Conservation (phyloP, 192 early-diverging fungal species). For the Backusella tarrabulga region DNA sequence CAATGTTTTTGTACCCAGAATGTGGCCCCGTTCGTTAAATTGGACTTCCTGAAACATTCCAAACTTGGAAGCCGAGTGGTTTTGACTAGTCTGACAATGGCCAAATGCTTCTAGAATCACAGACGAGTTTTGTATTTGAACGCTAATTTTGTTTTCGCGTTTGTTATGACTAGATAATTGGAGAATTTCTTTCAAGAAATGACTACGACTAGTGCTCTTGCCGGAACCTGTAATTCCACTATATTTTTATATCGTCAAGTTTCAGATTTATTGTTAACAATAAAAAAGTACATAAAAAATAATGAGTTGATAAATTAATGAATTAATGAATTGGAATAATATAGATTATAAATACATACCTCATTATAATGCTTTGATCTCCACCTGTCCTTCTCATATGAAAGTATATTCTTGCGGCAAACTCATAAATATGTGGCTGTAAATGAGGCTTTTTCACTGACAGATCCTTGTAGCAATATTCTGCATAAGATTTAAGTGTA, state of each 20-base stretch:
- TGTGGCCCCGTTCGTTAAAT: constrained; percentile 78
- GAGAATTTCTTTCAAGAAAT: constrained; percentile 71
- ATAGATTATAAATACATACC: constrained; percentile 34
- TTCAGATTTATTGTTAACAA: constrained; percentile 3
- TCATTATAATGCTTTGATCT: constrained; percentile 71
- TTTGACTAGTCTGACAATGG: constrained; percentile 61
- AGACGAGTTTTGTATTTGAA: constrained; percentile 69
- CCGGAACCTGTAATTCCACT: constrained; percentile 88
- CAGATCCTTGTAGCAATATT: constrained; percentile 46
- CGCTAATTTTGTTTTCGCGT: constrained; percentile 70
- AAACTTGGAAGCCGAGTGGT: constrained; percentile 71
- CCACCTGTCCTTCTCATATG: constrained; percentile 69
- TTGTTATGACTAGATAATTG: constrained; percentile 69
- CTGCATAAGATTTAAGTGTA: constrained; percentile 51
- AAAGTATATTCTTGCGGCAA: constrained; percentile 67
- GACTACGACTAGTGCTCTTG: constrained; percentile 69
- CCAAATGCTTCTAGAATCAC: constrained; percentile 82
- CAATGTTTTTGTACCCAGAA: constrained; percentile 81
- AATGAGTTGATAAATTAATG: not conserved
- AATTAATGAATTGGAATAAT: not conserved
- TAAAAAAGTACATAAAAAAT: not conserved
- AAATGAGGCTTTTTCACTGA: constrained; percentile 25
- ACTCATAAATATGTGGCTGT: constrained; percentile 66
- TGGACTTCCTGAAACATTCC: constrained; percentile 90
- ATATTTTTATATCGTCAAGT: not conserved